These are phyloP conservation scores for Sugiyamaella neomexicana DNA, from an alignment of 1,139 yeast species.

Conservation along the genomic window DNA sequence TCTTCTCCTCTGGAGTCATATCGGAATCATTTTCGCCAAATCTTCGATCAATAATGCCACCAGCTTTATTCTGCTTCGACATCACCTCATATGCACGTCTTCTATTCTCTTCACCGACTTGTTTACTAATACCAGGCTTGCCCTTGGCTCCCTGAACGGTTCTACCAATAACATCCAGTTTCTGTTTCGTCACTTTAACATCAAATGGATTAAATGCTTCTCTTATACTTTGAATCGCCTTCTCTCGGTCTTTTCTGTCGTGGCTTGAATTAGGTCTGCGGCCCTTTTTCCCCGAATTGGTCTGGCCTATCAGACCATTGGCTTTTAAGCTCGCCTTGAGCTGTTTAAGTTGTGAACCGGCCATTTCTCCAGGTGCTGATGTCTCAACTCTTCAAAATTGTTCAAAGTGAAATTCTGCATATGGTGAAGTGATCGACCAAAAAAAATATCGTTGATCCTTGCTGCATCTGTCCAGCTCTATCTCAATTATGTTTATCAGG, in stretches of 20 bases:
- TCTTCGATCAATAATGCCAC: conserved; percentile 81
- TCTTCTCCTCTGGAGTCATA: conserved; percentile 82
- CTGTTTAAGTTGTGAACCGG: conserved; percentile 85
- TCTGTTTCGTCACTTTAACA: conserved; percentile 62
- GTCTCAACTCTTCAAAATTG: not conserved
- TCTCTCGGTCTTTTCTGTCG: conserved; percentile 59
- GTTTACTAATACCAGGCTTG: conserved; percentile 70
- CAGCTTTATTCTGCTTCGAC: conserved; percentile 62
- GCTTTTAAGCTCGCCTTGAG: conserved; percentile 73
- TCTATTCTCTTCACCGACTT: conserved; percentile 70
- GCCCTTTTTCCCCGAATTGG: conserved; percentile 58
- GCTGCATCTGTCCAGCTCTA: not conserved
- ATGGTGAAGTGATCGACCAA: conserved; percentile 2
- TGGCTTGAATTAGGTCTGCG: conserved; percentile 48
- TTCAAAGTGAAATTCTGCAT: conserved; percentile 10
- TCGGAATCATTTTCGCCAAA: conserved; percentile 83
- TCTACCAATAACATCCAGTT: conserved; percentile 61
- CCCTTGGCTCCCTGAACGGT: conserved; percentile 65
- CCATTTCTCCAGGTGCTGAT: conserved; percentile 50
- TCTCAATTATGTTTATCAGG: not conserved
- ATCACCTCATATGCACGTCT: conserved; percentile 65
- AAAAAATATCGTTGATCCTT: conserved; percentile 8
- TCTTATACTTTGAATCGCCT: conserved; percentile 62
- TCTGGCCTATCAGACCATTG: conserved; percentile 80
- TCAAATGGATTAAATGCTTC: conserved; percentile 90